Evolutionary conservation across 257 asterid genomes (phyloP).

Genomic region (Plectranthus barbatus): DNA sequence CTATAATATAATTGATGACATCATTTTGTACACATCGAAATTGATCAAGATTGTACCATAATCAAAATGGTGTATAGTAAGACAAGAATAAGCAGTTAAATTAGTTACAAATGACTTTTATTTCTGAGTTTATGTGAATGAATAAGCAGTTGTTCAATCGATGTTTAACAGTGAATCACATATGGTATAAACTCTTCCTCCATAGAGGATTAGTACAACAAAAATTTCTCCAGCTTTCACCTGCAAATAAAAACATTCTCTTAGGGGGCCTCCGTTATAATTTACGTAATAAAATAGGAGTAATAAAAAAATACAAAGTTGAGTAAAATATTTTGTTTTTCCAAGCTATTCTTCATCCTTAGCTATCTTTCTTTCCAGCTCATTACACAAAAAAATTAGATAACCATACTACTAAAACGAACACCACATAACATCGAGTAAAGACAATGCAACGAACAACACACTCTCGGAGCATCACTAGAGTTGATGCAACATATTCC

Average conservation of each 20-base stretch:
- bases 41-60: not conserved
- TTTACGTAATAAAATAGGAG: no score
- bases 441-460: not conserved
- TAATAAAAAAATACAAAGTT: no score
- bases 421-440: not conserved
- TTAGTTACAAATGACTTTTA: slow-evolving; percentile 4
- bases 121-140: slow-evolving; percentile 17
- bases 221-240: slow-evolving; percentile 14
- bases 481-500: slow-evolving; percentile 25
- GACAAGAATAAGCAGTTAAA: not conserved
- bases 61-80: not conserved
- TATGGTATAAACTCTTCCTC: slow-evolving; percentile 2
- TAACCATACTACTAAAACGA: not conserved
- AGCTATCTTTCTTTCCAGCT: no score
- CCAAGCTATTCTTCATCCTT: no score
- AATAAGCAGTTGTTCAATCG: slow-evolving; percentile 5
- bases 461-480: not conserved
- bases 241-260: no score
- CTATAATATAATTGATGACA: no score
- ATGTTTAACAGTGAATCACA: slow-evolving; percentile 13
- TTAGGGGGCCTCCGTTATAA: no score
- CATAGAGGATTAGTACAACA: not conserved
- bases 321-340: no score
- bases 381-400: no score
- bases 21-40: not conserved